These are phyloP conservation scores for Scheffersomyces quercinus DNA, from an alignment of 1,139 yeast genomes.

Conservation along the genomic window DNA sequence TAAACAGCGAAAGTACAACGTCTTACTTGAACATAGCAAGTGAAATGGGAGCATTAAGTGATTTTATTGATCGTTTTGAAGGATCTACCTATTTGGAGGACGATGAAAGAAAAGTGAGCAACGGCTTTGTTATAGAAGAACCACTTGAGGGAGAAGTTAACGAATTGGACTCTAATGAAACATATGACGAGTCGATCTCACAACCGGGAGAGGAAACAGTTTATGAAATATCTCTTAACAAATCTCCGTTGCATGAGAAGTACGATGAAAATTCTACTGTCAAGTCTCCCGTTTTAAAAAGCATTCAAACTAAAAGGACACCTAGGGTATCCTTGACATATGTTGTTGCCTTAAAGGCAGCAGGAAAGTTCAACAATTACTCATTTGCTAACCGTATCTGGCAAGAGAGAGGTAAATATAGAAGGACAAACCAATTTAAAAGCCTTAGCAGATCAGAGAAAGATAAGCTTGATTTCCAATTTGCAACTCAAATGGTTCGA, in stretches of 20 bases:
- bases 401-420: conserved; percentile 73
- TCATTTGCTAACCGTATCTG: conserved; percentile 66
- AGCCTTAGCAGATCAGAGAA: conserved; percentile 37
- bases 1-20: conserved; percentile 46
- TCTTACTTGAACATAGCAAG: conserved; percentile 58
- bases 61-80: conserved; percentile 53
- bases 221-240: conserved; percentile 7
- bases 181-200: conserved; percentile 5
- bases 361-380: conserved; percentile 52
- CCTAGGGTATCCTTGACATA: conserved; percentile 58
- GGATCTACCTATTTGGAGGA: conserved; percentile 45
- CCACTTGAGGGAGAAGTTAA: conserved; percentile 15
- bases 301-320: conserved; percentile 18
- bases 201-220: conserved; percentile 8
- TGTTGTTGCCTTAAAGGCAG: conserved; percentile 65
- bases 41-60: conserved; percentile 44
- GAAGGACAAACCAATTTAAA: conserved; percentile 56
- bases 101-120: conserved; percentile 21
- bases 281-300: conserved; percentile 29
- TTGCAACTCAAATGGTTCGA: conserved; percentile 65
- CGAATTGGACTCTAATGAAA: conserved; percentile 8
- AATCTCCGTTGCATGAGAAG: conserved; percentile 12
- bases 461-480: conserved; percentile 59
- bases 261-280: conserved; percentile 8
- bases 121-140: conserved; percentile 20